Evolutionary conservation across 345 rosid species (phyloP), one percentile per base, ranked within the genome.

Genomic region (Excoecaria cochinchinensis): DNA sequence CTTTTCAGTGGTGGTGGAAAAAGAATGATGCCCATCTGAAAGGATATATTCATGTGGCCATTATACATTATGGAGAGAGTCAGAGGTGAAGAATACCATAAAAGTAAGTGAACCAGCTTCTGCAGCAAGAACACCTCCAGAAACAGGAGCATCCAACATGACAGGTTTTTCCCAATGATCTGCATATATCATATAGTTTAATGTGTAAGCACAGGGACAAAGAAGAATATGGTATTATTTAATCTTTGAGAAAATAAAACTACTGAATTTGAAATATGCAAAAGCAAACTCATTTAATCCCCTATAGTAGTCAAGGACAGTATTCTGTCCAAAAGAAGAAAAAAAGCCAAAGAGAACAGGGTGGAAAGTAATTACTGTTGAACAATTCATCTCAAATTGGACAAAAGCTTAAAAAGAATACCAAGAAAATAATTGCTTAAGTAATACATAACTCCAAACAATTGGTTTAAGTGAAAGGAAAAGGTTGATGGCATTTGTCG

Each of bases 111-210:
- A 78, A 60, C 91, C 91, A 58, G 92, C 87, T 84, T 92, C 97
- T 44, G 97, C 99, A 80, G 94, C 97, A 80, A 90, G 89, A 85
- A 92, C 90, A 75, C 99, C 99, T 77, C 97, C 97, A 70, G 99
- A 95, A 46, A 95, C 97, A 13, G 99, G 97, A 82, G 99, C 99
- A 83, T 95, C 99, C 87, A 92, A 84, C 97, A 95, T 95, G 71
- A 85, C 81, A 71, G 99, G 94, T 42, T 80, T 88, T 80, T 81
- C 84, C 91, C 88, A 82, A 21, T 77, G 46, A 80, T 77, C 97
- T 95, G 77, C 80, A 81, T 12, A 71, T 60, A 19, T 58, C 69
- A 70, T 71, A 47, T 57, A 73, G 3, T n/a, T 17, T 4, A 67
- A 39, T 48, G 40, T 44, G 53, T 25, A 56, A 21, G 44, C 3